Evolutionary conservation across 495 filamentous ascomycete genomes (phyloP), one percentile per base, ranked within the genome.

Genomic region (Xanthoparmelia taractica): DNA sequence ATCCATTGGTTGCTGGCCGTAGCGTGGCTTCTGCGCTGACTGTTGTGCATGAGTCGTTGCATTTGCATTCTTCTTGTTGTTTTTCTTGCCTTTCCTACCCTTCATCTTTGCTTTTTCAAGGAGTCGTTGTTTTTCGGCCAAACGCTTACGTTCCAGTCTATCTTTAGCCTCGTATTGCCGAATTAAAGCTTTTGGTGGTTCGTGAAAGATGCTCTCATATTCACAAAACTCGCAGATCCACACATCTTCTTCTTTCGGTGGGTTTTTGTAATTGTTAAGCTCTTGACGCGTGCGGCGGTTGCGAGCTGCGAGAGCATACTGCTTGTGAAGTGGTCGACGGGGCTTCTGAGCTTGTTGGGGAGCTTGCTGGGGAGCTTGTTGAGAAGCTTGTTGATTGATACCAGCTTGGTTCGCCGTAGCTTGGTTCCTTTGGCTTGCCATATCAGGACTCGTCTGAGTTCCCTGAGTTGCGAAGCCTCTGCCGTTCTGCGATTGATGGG

Each of bases 171-270:
- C 93, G 68, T 97, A 97, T 67, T 92, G 87, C 43, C 90, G 83
- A 63, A 97, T 91, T 58, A 97, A 75, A 48, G 93, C 92, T 66
- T 85, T 81, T 0, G 93, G 94, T 7, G 90, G 87, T 52, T 77
- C 78, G 20, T 92, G 89, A 71, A 95, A 95, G 54, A 96, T 93
- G 54, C 84, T 82, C 71, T 95, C 89, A 68, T 95, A 92, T 69
- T 94, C 87, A 72, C 90, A 93, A 71, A 95, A 92, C 66, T 94
- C 91, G 74, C 94, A 98, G 56, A 97, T 90, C 91, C 92, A 97
- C 33, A 89, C 82, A 65, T 95, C 90, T 65, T 92, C 87, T 38
- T 81, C 73, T 34, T 80, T 81, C 1, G 87, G 87, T 8, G 87
- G 87, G 66, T 94, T 85, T 64, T 89, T 88, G 65, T 82, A 85